Evolutionary conservation across 441 rosid genomes (phyloP), one percentile per base, ranked within the genome.

Genomic region (Pelargonium hybrid): DNA sequence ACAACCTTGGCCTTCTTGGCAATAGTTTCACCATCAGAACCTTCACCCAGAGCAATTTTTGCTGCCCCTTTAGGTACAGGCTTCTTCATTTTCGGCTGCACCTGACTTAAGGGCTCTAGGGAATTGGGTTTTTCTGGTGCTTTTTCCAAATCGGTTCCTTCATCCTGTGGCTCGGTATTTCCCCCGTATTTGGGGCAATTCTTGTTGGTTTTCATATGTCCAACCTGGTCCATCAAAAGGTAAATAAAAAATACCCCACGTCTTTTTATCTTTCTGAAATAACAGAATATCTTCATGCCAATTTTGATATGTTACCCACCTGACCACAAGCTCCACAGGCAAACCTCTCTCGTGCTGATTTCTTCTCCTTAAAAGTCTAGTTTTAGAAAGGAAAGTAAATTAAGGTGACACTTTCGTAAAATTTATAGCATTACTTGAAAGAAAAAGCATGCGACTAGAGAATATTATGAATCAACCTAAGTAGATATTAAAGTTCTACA

Each of bases 181-280:
- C 88, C 95, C 73, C 95, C 80, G 72, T 95, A 90, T 82, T 79
- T 90, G 15, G 98, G 99, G 83, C 99, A 95, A 85, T 92, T 77
- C 75, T 95, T 90, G 86, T 95, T 95, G 82, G 99, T 95, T 81
- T 92, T 95, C 99, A 90, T 95, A 84, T 92, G 99, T 70, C 99
- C 99, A 83, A 84, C 88, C 99, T 95, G 91, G 72, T 75, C 74
- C 76, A 66, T 54, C 59, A 69, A 74, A 77, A 75, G 54, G 14
- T 17, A 70, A 71, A 66, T 9, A 29, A 63, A 15, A 41, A 7
- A 41, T 29, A 29, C 70, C 47, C 56, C 14, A 66, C 69, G 69
- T 57, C 43, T 67, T 20, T 45, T 69, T 70, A 78, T 34, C 45
- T 31, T 31, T 69, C 34, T 56, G 56, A 41, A 76, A 50, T 65